phyloP scores from a whole-genome alignment of 1,139 yeast genomes.

The Yamadazyma pseudoaaseri region DNA sequence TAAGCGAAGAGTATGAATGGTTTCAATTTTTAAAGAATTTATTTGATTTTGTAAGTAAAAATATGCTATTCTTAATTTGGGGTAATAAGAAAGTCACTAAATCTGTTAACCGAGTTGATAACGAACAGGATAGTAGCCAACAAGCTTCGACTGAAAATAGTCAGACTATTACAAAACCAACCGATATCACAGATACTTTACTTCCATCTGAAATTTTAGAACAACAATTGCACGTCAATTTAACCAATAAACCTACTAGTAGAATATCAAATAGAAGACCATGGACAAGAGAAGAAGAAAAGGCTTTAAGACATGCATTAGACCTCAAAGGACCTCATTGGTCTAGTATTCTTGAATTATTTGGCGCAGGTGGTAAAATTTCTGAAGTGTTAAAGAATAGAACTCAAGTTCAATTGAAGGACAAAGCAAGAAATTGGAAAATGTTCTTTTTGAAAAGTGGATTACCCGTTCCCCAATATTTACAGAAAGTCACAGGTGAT shows the following conservation, averaged over 20 bases:
- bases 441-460: slow-evolving; percentile 75
- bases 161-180: slow-evolving; percentile 1
- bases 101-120: slow-evolving; percentile 6
- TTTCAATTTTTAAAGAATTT: slow-evolving; percentile 53
- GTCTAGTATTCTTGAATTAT: slow-evolving; percentile 82
- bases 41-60: slow-evolving; percentile 74
- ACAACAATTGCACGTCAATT: slow-evolving; percentile 41
- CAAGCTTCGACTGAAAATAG: background rate
- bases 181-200: slow-evolving; percentile 19
- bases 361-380: slow-evolving; percentile 89
- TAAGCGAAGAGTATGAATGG: slow-evolving; percentile 34
- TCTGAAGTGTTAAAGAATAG: slow-evolving; percentile 83
- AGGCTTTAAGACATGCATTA: slow-evolving; percentile 77
- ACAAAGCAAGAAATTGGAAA: slow-evolving; percentile 94
- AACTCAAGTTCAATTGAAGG: slow-evolving; percentile 88
- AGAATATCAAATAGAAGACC: slow-evolving; percentile 50
- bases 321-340: slow-evolving; percentile 88
- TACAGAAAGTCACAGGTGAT: slow-evolving; percentile 85
- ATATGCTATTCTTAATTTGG: slow-evolving; percentile 70
- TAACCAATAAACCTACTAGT: slow-evolving; percentile 28
- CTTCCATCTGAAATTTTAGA: slow-evolving; percentile 50
- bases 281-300: slow-evolving; percentile 91
- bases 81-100: slow-evolving; percentile 49
- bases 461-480: slow-evolving; percentile 71
- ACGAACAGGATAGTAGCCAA: slow-evolving; percentile 2